These are phyloP conservation scores for Saturnispora silvae DNA, from an alignment of 805 yeast genomes.

Conservation along the genomic window DNA sequence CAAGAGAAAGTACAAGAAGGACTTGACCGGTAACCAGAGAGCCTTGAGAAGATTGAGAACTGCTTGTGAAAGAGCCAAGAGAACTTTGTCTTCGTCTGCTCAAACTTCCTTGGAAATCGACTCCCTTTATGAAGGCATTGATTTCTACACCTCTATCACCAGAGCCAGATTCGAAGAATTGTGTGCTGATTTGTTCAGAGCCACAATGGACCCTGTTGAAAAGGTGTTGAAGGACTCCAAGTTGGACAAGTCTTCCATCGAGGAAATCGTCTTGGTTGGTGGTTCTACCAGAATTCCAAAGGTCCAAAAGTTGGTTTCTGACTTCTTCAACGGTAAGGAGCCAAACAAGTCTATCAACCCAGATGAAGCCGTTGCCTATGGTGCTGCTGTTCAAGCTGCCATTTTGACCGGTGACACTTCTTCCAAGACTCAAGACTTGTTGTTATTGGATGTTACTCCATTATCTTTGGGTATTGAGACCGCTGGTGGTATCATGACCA, in stretches of 20 bases:
- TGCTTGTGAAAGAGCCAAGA: slow-evolving; percentile 98
- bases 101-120: slow-evolving; percentile 94
- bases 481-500: slow-evolving; percentile 99
- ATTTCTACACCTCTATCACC: slow-evolving; percentile 91
- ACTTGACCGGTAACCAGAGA: slow-evolving; percentile 84
- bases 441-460: slow-evolving; percentile 94
- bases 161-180: slow-evolving; percentile 98
- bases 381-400: slow-evolving; percentile 99
- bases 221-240: slow-evolving; percentile 86
- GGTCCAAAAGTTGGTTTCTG: slow-evolving; percentile 89
- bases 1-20: slow-evolving; percentile 97
- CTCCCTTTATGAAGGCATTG: slow-evolving; percentile 90
- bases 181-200: slow-evolving; percentile 89
- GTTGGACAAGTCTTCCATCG: slow-evolving; percentile 78
- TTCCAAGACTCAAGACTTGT: slow-evolving; percentile 85
- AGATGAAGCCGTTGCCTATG: slow-evolving; percentile 98
- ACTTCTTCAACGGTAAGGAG: slow-evolving; percentile 94
- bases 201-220: slow-evolving; percentile 92
- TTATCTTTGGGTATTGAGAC: slow-evolving; percentile 96
- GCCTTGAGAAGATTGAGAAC: slow-evolving; percentile 97
- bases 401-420: slow-evolving; percentile 93
- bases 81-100: slow-evolving; percentile 92
- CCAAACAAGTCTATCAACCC: slow-evolving; percentile 95
- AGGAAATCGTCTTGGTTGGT: slow-evolving; percentile 93
- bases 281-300: slow-evolving; percentile 98